Percentiles rank a stretch among this genome's conserved stretches.
Conservation (phyloP, 1,284 basidiomycete genomes). For the Thelephora terrestris region DNA sequence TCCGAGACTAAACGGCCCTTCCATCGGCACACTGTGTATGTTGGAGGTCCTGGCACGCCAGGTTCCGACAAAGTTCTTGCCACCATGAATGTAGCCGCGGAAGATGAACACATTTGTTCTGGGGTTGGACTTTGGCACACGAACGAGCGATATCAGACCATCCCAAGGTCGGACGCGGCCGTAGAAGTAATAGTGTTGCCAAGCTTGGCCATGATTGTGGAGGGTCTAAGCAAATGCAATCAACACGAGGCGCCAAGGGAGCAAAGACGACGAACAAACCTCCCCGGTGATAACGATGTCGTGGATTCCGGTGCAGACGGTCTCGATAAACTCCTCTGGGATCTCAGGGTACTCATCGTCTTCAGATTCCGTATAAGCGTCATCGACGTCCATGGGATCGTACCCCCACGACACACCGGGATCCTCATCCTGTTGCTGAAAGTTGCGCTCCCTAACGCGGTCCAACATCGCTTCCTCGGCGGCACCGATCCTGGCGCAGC, state of each 20-base stretch:
- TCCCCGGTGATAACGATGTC: constrained; percentile 52
- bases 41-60: constrained; percentile 44
- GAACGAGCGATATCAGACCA: constrained; percentile 53
- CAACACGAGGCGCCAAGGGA: background rate
- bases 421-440: background rate
- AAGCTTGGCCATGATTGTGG: constrained; percentile 42
- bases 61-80: constrained; percentile 55
- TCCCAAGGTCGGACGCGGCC: constrained; percentile 60
- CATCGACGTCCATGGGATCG: constrained; percentile 11
- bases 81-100: constrained; percentile 58
- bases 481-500: constrained; percentile 11
- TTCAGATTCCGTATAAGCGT: constrained; percentile 14
- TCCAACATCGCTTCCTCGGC: constrained; percentile 17
- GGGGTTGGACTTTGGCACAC: constrained; percentile 29
- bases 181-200: constrained; percentile 48
- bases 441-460: background rate
- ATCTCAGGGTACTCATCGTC: constrained; percentile 6
- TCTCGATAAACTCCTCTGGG: constrained; percentile 13
- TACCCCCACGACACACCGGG: background rate
- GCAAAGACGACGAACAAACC: constrained; percentile 20
- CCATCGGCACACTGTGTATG: constrained; percentile 31
- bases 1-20: constrained; percentile 39
- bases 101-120: constrained; percentile 41
- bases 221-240: constrained; percentile 33
- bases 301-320: constrained; percentile 37